Conservation (phyloP, 1,139 yeast genomes). For the Debaryomycetaceae sp. region DNA sequence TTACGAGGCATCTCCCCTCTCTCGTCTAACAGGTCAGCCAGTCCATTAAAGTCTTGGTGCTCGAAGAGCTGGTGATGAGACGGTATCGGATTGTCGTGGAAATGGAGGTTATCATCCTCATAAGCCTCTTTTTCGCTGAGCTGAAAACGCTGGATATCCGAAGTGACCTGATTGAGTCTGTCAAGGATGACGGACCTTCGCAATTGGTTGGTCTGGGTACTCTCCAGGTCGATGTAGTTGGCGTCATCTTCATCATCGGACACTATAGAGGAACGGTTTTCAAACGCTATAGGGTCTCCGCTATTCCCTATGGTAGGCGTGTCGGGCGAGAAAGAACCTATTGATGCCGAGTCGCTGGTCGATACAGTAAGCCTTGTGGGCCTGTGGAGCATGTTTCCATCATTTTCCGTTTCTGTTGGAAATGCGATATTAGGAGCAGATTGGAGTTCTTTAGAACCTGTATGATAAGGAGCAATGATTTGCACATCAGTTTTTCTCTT, state of each 20-base stretch:
- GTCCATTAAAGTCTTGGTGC: not conserved
- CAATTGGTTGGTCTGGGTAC: conserved; percentile 7
- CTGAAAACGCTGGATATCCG: conserved; percentile 26
- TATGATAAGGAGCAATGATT: not conserved
- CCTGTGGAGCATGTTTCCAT: not conserved
- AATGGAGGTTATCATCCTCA: conserved; percentile 12
- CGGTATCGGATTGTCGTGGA: not conserved
- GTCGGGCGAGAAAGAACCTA: conserved; percentile 37
- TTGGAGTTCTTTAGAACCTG: not conserved
- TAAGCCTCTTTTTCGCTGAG: conserved; percentile 2
- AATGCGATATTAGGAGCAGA: not conserved
- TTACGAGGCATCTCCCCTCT: conserved; percentile 8
- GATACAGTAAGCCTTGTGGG: not conserved
- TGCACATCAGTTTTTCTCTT: not conserved
- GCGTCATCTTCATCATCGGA: conserved; percentile 4
- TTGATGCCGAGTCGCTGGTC: conserved; percentile 19
- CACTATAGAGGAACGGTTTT: conserved; percentile 5
- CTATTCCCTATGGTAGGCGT: conserved; percentile 21
- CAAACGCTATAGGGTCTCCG: not conserved
- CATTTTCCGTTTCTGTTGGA: not conserved
- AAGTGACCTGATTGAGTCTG: conserved; percentile 37
- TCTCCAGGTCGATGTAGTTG: conserved; percentile 7
- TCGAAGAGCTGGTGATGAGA: not conserved
- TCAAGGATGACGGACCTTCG: conserved; percentile 40
- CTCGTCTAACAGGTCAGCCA: conserved; percentile 5